Evolutionary conservation across 2,329 filamentous ascomycete species (phyloP), one percentile per base, ranked within the genome.

Genomic region (Fonsecaea erecta): DNA sequence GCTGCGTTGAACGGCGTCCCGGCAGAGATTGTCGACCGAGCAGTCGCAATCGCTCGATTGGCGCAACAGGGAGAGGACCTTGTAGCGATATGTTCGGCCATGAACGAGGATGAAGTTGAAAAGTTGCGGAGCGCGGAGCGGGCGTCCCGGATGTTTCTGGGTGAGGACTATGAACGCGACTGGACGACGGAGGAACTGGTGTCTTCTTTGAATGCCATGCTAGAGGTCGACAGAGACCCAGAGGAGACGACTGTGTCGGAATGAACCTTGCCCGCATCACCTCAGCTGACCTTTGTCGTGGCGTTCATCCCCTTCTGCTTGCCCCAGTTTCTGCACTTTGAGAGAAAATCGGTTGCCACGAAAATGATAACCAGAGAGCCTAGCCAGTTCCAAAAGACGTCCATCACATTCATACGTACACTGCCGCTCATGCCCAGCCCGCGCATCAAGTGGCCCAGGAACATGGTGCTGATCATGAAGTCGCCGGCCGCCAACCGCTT

Each of bases 1-100:
- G 95, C 95, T 30, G 88, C 88, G 2, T 85, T 96, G 76, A 97
- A 96, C 72, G 93, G 93, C 0, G 87, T 99, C 14, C 88, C 92
- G 32, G 73, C 78, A 18, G 82, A 84, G 4, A 85, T 98, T 9
- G 84, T 97, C 6, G 80, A 89, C 16, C 86, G 93, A 62, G 93
- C 94, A 0, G 89, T 92, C 68, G 84, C 88, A 7, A 83, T 99
- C 37, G 86, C 90, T 24, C 76, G 86, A 6, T 80, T 95, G 16
- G 81, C 90, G 35, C 85, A 86, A 16, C 85, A 83, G 57, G 91
- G 92, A 6, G 90, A 94, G 73, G 91, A 96, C 75, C 80, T 98
- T 1, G 85, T 89, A 5, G 84, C 86, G 32, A 85, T 88, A 21
- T 97, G 91, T 76, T 86, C 90, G 3, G 83, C 82, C 52, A 79